Percentiles rank a stretch among this genome's conserved stretches.
Evolutionary conservation across 2,329 filamentous ascomycete genomes (phyloP).

Genomic region (Cercospora sp.): DNA sequence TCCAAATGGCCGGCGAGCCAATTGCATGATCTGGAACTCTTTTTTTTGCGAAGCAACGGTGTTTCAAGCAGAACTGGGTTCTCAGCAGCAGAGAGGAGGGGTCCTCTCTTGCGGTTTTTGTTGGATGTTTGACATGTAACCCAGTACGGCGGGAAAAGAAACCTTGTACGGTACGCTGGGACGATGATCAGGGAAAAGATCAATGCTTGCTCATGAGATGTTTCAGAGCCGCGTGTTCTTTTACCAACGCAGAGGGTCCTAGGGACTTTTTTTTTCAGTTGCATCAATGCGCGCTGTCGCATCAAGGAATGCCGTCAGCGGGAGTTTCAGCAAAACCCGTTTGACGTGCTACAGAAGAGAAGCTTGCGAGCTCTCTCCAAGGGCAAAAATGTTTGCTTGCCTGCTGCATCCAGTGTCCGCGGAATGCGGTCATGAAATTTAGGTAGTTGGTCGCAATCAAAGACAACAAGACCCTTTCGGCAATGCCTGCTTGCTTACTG

Average conservation of each 20-base stretch:
- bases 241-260: neutral
- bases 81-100: neutral
- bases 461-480: neutral
- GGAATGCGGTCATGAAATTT: neutral
- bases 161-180: constrained; percentile 11
- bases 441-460: neutral
- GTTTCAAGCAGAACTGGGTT: constrained; percentile 15
- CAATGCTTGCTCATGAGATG: neutral
- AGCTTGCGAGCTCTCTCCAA: neutral
- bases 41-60: neutral
- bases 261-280: neutral
- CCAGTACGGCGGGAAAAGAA: constrained; percentile 8
- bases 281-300: neutral
- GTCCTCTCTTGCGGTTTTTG: constrained; percentile 2
- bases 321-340: constrained; percentile 1
- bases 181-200: neutral
- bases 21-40: constrained; percentile 9
- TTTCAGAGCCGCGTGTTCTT: constrained; percentile 14
- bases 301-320: neutral
- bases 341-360: neutral
- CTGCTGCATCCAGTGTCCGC: neutral
- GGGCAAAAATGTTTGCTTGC: too few relatives aligned
- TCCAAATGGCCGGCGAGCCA: constrained; percentile 25
- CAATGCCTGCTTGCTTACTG: neutral
- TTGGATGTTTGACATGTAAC: constrained; percentile 18